These are phyloP conservation scores for Puya raimondii DNA, from an alignment of 176 grass and related monocot genomes.

Conservation along the genomic window DNA sequence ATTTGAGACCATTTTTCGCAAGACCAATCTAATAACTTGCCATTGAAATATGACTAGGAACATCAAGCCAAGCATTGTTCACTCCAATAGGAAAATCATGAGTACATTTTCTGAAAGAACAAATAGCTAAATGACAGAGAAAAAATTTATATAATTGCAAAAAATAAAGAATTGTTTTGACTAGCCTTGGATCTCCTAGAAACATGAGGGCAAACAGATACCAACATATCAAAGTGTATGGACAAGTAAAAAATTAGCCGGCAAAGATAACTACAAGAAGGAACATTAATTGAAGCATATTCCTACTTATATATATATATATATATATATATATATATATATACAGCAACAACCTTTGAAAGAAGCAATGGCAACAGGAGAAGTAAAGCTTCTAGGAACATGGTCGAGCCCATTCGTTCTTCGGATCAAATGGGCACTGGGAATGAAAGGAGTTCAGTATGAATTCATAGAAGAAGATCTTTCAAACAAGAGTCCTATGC, in stretches of 20 bases:
- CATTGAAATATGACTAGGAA: too few relatives aligned
- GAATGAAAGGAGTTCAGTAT: constrained; percentile 31
- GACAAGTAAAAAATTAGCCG: neutral
- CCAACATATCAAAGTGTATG: too few relatives aligned
- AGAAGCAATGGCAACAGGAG: neutral
- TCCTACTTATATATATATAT: neutral
- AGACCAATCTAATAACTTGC: too few relatives aligned
- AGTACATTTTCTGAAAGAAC: too few relatives aligned
- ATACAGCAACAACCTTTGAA: neutral
- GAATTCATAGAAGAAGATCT: constrained; percentile 39
- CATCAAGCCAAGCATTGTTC: too few relatives aligned
- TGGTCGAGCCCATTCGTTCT: constrained; percentile 35
- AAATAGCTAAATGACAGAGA: too few relatives aligned
- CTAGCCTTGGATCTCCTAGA: too few relatives aligned
- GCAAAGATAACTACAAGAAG: neutral
- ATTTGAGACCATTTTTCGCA: too few relatives aligned
- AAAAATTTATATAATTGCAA: too few relatives aligned
- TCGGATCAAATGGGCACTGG: constrained; percentile 34
- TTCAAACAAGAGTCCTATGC: constrained; percentile 22
- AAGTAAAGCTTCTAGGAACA: constrained; percentile 24
- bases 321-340: neutral
- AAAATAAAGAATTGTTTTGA: too few relatives aligned
- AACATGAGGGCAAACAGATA: too few relatives aligned
- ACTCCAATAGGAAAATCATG: too few relatives aligned
- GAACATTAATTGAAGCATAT: neutral